Evolutionary conservation across 2,329 filamentous ascomycete species (phyloP), one percentile per base, ranked within the genome.

Genomic region (Dactylellina haptotyla): DNA sequence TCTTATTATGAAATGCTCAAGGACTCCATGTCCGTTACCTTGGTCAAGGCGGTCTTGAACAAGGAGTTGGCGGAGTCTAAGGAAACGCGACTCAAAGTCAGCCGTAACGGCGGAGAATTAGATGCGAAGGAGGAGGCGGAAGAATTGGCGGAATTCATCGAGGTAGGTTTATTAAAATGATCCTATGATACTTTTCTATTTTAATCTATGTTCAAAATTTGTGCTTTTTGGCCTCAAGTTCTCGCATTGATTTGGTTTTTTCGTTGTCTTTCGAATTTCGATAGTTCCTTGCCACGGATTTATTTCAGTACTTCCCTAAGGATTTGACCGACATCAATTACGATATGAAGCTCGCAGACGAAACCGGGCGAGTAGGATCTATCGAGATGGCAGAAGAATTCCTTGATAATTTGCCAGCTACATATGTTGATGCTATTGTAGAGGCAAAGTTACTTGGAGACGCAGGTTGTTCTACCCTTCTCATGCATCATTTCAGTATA

Each of bases 241-340:
- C 67, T 54, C 4, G 43, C 46, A 34, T 65, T 65, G 59, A 65
- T 59, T 72, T 25, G 23, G 28, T 58, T 46, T 57, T 23, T 32
- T 23, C 37, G 28, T 48, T 41, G 23, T 43, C 18, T 63, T 43
- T 65, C 25, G 51, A 3, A 32, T n/a, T 37, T 10, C 30, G n/a
- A 16, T 63, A 72, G 67, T 72, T 65, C 58, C 67, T 72, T 65
- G 67, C 67, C 46, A 46, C 67, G 25, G 67, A 72, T 72, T 65
- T 72, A 61, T 72, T 51, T 46, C 51, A 72, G 56, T 72, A 72
- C 54, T 25, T 74, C 8, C 54, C 70, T 2, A 62, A 74, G 54
- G 54, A 74, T 39, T 57, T 74, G 54, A 74, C 54, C 32, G 50
- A 62, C n/a, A 34, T 74, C 25, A 65, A 18, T 30, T 74, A 74